These are phyloP conservation scores for Dicorynia guianensis DNA, from an alignment of 306 rosid genomes.

Conservation along the genomic window DNA sequence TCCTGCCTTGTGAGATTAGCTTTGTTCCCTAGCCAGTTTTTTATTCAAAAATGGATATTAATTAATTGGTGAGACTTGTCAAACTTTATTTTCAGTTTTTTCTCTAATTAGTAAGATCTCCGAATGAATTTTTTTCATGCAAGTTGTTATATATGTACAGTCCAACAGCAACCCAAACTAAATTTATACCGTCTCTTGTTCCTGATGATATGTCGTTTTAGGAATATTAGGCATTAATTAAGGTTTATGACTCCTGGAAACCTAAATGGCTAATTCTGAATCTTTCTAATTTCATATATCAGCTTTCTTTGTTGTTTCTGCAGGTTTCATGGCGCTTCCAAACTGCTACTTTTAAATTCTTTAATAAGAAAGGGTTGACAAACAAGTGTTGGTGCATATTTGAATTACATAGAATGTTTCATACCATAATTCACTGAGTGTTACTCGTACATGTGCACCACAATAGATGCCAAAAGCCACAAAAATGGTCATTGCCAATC, in stretches of 20 bases:
- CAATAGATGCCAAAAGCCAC: no score
- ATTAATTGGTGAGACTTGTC: conserved; percentile 50
- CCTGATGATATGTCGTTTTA: conserved; percentile 2
- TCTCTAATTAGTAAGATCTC: conserved; percentile 36
- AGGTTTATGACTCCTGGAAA: conserved; percentile 10
- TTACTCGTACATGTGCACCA: no score
- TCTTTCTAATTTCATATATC: not conserved
- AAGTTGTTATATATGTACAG: not conserved
- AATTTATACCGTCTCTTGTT: not conserved
- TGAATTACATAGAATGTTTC: not conserved
- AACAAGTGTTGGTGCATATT: not conserved
- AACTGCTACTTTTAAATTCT: not conserved
- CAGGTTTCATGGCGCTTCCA: not conserved
- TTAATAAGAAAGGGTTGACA: not conserved
- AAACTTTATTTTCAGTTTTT: conserved; percentile 49
- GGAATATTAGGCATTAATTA: not conserved
- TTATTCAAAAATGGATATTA: conserved; percentile 30
- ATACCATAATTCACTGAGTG: not conserved
- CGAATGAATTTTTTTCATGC: conserved; percentile 34
- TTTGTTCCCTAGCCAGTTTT: conserved; percentile 38
- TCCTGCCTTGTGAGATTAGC: conserved; percentile 48
- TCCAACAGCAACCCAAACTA: not conserved
- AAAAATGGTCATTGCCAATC: no score
- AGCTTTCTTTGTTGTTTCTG: not conserved
- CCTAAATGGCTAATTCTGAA: conserved; percentile 12